A percentile compares a stretch with the other conserved stretches of the same genome.
phyloP scores from a whole-genome alignment of 768 basidiomycete genomes.

The Austroboletus eburneus region DNA sequence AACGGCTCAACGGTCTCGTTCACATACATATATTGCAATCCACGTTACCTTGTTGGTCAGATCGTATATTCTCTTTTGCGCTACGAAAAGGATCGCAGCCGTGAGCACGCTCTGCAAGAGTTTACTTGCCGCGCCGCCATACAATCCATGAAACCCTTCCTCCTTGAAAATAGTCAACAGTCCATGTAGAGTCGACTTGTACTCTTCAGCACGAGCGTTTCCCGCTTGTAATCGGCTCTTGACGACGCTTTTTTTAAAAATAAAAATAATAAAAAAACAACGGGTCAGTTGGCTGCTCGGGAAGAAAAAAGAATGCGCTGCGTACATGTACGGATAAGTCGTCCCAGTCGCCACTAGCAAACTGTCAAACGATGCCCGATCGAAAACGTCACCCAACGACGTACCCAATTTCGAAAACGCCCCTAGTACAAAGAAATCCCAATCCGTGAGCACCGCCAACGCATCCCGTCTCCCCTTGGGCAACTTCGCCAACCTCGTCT shows the following conservation, averaged over 20 bases:
- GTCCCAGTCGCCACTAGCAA: constrained; percentile 44
- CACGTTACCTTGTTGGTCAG: constrained; percentile 48
- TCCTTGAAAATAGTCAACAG: constrained; percentile 71
- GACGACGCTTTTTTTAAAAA: constrained; percentile 60
- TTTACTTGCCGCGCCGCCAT: constrained; percentile 85
- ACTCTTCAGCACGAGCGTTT: constrained; percentile 59
- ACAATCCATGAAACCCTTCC: constrained; percentile 81
- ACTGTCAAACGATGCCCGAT: not conserved
- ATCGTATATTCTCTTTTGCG: constrained; percentile 80
- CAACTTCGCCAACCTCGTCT: constrained; percentile 52
- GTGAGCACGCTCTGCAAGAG: constrained; percentile 89
- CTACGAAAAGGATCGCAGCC: constrained; percentile 89
- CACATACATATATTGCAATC: no score
- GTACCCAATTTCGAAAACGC: constrained; percentile 86
- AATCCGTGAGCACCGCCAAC: constrained; percentile 61
- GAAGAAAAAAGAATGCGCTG: not conserved
- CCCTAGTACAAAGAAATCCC: constrained; percentile 94
- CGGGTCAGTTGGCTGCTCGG: not conserved
- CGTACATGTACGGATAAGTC: constrained; percentile 77
- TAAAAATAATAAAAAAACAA: no score
- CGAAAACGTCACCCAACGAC: constrained; percentile 10
- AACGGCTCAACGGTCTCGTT: no score
- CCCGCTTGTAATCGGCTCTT: constrained; percentile 81
- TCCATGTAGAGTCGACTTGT: constrained; percentile 74
- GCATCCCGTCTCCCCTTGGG: constrained; percentile 43